Evolutionary conservation across 2,329 filamentous ascomycete genomes (phyloP).

Genomic region (Pseudogymnoascus sp.): DNA sequence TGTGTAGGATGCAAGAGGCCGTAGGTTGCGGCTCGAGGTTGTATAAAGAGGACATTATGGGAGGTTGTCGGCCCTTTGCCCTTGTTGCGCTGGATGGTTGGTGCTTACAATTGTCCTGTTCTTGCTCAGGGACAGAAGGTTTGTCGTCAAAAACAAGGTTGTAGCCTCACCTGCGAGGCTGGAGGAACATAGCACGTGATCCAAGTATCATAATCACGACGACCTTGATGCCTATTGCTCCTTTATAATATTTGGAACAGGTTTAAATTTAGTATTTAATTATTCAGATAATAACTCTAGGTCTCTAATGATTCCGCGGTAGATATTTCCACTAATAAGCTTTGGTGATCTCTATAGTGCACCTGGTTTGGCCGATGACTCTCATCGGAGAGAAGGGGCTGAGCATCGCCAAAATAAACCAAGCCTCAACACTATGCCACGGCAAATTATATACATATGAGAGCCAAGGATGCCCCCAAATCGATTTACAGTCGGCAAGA

Average conservation of each 20-base stretch:
- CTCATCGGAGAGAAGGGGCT: neutral
- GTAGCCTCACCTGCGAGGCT: slow-evolving; percentile 6
- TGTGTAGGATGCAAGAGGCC: slow-evolving; percentile 83
- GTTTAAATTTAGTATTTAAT: neutral
- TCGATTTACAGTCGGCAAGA: neutral
- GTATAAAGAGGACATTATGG: slow-evolving; percentile 75
- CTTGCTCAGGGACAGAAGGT: neutral
- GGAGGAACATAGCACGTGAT: neutral
- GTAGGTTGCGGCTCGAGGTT: slow-evolving; percentile 93
- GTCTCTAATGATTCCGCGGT: neutral
- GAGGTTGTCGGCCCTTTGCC: neutral
- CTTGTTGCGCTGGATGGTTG: neutral
- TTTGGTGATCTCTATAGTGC: neutral
- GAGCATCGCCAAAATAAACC: neutral
- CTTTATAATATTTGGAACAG: neutral
- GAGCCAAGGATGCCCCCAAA: neutral
- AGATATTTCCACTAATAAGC: neutral
- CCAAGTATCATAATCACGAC: neutral
- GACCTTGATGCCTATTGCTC: neutral
- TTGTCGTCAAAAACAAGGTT: neutral
- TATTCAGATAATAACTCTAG: neutral
- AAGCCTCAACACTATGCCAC: neutral
- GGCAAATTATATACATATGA: neutral
- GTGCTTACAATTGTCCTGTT: neutral
- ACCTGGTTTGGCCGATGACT: neutral